Percentiles rank a stretch among this genome's conserved stretches.
Evolutionary conservation across 2,329 filamentous ascomycete genomes (phyloP).

Genomic region (Cladosporium sp.): DNA sequence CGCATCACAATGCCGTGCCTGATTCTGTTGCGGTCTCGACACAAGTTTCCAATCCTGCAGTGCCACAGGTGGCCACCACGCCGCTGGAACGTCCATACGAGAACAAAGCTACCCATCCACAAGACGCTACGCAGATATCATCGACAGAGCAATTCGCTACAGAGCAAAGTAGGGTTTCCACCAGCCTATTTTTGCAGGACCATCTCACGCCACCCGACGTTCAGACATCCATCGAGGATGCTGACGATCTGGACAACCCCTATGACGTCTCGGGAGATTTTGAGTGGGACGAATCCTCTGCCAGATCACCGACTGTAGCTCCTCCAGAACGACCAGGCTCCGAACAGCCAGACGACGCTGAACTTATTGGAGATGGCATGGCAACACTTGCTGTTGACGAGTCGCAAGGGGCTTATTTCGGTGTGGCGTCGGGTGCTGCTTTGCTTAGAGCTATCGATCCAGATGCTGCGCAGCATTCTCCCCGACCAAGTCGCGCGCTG

Average conservation of each 20-base stretch:
- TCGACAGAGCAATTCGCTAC: background rate
- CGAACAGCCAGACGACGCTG: slow-evolving; percentile 26
- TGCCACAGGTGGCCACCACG: background rate
- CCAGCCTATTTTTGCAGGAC: background rate
- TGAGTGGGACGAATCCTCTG: background rate
- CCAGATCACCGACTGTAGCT: background rate
- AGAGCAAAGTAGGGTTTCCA: background rate
- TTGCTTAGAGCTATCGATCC: slow-evolving; percentile 33
- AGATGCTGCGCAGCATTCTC: slow-evolving; percentile 33
- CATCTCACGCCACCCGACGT: background rate
- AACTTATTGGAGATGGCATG: slow-evolving; percentile 33
- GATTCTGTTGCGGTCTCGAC: background rate
- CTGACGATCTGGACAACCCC: background rate
- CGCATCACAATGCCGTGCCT: background rate
- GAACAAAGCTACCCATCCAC: background rate
- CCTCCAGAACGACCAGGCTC: slow-evolving; percentile 22
- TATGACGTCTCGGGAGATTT: background rate
- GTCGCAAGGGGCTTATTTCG: slow-evolving; percentile 47
- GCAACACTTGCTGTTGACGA: slow-evolving; percentile 36
- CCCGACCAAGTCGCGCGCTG: slow-evolving; percentile 23
- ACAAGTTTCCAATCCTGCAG: background rate
- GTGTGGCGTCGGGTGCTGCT: slow-evolving; percentile 48
- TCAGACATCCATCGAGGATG: background rate
- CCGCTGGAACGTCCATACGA: background rate
- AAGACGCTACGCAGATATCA: background rate